Evolutionary conservation across 116 monocot genomes (phyloP), one percentile per base, ranked within the genome.

Genomic region (Trichopus zeylanicus): DNA sequence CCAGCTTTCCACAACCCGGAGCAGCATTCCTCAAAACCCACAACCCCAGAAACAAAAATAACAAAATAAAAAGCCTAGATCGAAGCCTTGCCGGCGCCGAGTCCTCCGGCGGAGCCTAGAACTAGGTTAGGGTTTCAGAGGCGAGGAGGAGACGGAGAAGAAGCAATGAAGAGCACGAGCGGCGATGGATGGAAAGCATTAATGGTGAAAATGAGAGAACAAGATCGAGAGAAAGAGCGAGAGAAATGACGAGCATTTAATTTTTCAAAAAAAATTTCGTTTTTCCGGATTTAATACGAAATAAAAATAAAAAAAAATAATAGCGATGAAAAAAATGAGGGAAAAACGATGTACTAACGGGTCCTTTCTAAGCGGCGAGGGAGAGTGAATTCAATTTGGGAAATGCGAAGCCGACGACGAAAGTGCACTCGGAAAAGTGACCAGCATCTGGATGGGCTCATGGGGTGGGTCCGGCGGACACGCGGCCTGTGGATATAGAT

Each of bases 351-450:
- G 42, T 13, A 13, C 12, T n/a, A 42, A 42, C 42, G 42, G 13
- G 18, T 42, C 42, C n/a, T 42, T 42, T 42, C 42, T n/a, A 15
- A 42, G 13, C 1, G 42, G 16, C 13, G 42, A 42, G 42, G 42
- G 42, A 42, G 42, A 42, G 42, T 42, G 42, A 42, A 42, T 42
- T 42, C 42, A 42, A 42, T 16, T 42, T 42, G n/a, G n/a, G 13
- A 16, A 42, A 42, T 42, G 13, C 3, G 13, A 13, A n/a, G n/a
- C n/a, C n/a, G n/a, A n/a, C n/a, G n/a, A n/a, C n/a, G n/a, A n/a
- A 13, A 0, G n/a, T 12, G 15, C 4, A 42, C 42, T 3, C 3
- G 7, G 4, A 13, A 42, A 42, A 1, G 2, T 2, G 42, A 42
- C 42, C 0, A 42, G 3, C 42, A 42, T n/a, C n/a, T n/a, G n/a